These are phyloP conservation scores for Russula emetica DNA, from an alignment of 768 basidiomycete genomes.

Conservation along the genomic window DNA sequence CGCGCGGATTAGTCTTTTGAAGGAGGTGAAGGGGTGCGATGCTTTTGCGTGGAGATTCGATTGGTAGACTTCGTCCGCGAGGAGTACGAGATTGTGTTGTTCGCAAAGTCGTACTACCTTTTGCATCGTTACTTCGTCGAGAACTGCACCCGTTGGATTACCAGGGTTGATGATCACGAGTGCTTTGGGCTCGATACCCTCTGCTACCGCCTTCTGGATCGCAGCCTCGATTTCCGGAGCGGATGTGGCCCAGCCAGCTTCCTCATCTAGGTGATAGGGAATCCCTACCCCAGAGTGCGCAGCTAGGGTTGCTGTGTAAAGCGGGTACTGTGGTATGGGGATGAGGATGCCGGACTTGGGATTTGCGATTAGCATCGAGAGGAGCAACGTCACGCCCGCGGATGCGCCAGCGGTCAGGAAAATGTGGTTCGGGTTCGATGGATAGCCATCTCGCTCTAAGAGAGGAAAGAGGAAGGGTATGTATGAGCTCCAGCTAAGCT, in stretches of 20 bases:
- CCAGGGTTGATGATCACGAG: conserved; percentile 98
- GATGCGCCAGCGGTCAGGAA: conserved; percentile 96
- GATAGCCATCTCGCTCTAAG: conserved; percentile 84
- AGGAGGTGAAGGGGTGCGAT: conserved; percentile 79
- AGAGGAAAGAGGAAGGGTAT: conserved; percentile 1
- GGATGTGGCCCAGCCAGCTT: conserved; percentile 78
- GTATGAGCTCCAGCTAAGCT: neutral
- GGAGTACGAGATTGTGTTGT: conserved; percentile 75
- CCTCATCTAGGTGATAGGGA: conserved; percentile 87
- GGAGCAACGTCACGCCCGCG: conserved; percentile 83
- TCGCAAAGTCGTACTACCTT: conserved; percentile 82
- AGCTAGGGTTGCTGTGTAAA: conserved; percentile 94
- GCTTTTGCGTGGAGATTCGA: conserved; percentile 71
- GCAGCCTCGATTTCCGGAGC: conserved; percentile 60
- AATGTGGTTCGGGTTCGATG: conserved; percentile 77
- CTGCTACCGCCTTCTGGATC: conserved; percentile 57
- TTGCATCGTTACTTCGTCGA: conserved; percentile 66
- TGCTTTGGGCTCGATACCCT: conserved; percentile 66
- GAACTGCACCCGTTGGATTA: conserved; percentile 90
- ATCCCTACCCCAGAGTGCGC: conserved; percentile 75
- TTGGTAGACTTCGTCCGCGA: conserved; percentile 99
- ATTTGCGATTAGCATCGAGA: conserved; percentile 70
- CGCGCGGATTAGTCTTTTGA: conserved; percentile 80
- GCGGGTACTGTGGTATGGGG: conserved; percentile 96
- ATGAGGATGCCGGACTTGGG: conserved; percentile 78